Percentiles rank a stretch among this genome's conserved stretches.
phyloP scores from a whole-genome alignment of 2,329 filamentous ascomycete genomes.

The Hawksworthiomyces lignivorus region DNA sequence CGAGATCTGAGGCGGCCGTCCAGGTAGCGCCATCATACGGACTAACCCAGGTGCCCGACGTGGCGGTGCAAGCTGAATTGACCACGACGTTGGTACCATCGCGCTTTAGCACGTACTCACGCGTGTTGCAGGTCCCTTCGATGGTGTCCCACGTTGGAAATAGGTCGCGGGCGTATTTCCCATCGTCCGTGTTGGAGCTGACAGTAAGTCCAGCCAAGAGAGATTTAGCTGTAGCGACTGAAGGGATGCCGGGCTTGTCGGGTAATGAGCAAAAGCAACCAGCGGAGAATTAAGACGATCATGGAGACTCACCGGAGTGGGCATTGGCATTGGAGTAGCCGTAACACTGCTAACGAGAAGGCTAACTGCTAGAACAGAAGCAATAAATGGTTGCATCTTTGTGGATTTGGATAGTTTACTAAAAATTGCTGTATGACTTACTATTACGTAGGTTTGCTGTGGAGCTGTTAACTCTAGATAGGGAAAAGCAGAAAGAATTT shows the following conservation, averaged over 20 bases:
- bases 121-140: slow-evolving; percentile 60
- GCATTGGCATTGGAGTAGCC: background rate
- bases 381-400: no score
- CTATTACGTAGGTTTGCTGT: no score
- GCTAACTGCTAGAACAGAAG: no score
- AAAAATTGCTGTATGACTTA: no score
- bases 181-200: slow-evolving; percentile 42
- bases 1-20: slow-evolving; percentile 60
- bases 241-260: slow-evolving; percentile 53
- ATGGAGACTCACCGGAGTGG: background rate
- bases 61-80: slow-evolving; percentile 52
- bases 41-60: slow-evolving; percentile 60
- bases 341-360: no score
- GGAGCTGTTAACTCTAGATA: no score
- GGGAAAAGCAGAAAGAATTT: no score
- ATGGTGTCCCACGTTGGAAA: slow-evolving; percentile 68
- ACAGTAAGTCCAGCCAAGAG: slow-evolving; percentile 54
- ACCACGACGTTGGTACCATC: slow-evolving; percentile 59
- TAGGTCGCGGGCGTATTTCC: slow-evolving; percentile 54
- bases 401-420: no score
- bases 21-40: slow-evolving; percentile 69
- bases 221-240: slow-evolving; percentile 45
- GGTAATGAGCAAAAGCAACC: background rate
- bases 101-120: slow-evolving; percentile 64
- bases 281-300: no score